phyloP scores from a whole-genome alignment of 257 asterid genomes.

The Striga asiatica region DNA sequence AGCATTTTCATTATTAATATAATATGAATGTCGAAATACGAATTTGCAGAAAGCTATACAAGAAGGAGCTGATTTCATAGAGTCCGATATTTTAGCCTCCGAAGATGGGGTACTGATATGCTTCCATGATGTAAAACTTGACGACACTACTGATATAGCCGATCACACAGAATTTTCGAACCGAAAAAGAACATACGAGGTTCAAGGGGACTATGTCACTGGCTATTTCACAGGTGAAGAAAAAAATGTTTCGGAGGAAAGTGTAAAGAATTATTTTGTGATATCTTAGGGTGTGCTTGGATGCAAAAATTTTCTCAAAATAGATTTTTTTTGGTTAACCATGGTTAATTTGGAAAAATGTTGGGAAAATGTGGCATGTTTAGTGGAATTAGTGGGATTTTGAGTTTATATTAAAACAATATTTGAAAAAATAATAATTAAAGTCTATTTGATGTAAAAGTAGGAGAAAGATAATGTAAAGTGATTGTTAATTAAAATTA shows the following conservation, averaged over 20 bases:
- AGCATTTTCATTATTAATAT: neutral
- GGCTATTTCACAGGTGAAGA: slow-evolving; percentile 81
- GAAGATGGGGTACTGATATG: slow-evolving; percentile 84
- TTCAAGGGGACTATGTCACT: slow-evolving; percentile 54
- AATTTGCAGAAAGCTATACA: slow-evolving; percentile 85
- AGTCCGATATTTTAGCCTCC: slow-evolving; percentile 71
- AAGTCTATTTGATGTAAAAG: too few species aligned
- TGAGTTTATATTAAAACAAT: too few species aligned
- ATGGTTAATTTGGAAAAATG: too few species aligned
- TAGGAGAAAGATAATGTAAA: too few species aligned
- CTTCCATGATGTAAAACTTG: slow-evolving; percentile 71
- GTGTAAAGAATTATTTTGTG: neutral
- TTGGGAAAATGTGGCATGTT: too few species aligned
- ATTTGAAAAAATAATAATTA: too few species aligned
- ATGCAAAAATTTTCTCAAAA: neutral
- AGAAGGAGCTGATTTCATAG: slow-evolving; percentile 97
- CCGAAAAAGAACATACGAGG: slow-evolving; percentile 67
- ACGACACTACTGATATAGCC: slow-evolving; percentile 63
- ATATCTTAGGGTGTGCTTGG: neutral
- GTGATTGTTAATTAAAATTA: too few species aligned
- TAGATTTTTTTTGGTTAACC: too few species aligned
- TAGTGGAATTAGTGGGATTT: too few species aligned
- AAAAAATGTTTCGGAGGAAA: slow-evolving; percentile 10
- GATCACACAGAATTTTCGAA: slow-evolving; percentile 48
- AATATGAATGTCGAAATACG: neutral